Conservation (phyloP, 345 rosid genomes). For the Cardiospermum halicacabum region DNA sequence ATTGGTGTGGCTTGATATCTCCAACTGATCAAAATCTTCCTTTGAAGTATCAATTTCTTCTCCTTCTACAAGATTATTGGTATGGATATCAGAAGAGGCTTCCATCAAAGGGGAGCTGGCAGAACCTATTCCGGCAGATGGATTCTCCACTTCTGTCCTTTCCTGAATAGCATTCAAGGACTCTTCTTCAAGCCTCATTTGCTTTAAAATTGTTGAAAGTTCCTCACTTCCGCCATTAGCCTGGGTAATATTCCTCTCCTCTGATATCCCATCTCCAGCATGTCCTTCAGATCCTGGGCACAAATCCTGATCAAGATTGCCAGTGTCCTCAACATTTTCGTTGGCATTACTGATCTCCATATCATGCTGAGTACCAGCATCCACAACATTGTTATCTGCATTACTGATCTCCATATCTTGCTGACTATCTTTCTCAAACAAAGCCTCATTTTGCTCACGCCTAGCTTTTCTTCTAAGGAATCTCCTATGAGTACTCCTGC, state of each 20-base stretch:
- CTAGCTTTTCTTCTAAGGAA: constrained; percentile 72
- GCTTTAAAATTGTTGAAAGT: constrained; percentile 45
- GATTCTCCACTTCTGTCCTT: constrained; percentile 18
- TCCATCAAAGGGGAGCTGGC: constrained; percentile 4
- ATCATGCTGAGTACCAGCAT: constrained; percentile 44
- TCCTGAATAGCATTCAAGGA: constrained; percentile 38
- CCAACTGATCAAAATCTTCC: constrained; percentile 38
- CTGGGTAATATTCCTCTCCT: constrained; percentile 24
- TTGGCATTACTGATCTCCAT: constrained; percentile 28
- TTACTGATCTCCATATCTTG: constrained; percentile 37
- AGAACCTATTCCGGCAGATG: constrained; percentile 17
- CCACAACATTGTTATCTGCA: constrained; percentile 20
- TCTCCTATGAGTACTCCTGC: constrained; percentile 86
- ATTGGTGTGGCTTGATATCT: constrained; percentile 46
- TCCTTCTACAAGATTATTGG: constrained; percentile 22
- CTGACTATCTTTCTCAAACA: constrained; percentile 55
- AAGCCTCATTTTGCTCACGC: constrained; percentile 44
- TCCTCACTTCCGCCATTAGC: constrained; percentile 28
- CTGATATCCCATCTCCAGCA: constrained; percentile 23
- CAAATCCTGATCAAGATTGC: constrained; percentile 16
- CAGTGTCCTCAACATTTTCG: constrained; percentile 16
- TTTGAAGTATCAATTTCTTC: constrained; percentile 22
- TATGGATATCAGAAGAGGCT: constrained; percentile 19
- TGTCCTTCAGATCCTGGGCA: constrained; percentile 22
- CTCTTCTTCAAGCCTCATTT: constrained; percentile 74